Evolutionary conservation across 495 filamentous ascomycete species (phyloP), one percentile per base, ranked within the genome.

Genomic region (Aspergillus avenaceus): DNA sequence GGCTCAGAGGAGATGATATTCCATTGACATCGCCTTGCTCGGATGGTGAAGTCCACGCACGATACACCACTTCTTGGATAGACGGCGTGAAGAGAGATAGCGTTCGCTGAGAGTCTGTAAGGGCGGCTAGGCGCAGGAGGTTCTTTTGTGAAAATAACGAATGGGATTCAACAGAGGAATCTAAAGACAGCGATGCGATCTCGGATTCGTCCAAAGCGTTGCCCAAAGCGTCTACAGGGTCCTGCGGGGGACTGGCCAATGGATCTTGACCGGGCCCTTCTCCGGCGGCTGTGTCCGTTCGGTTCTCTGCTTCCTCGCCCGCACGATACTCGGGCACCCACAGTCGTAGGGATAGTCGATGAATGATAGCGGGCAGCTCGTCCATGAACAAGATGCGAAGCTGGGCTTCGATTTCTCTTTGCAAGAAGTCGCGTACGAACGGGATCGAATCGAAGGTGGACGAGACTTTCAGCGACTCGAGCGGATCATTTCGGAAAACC

Each of bases 371-470:
- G 5, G 93, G 93, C 12, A 98, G 73, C 65, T 98, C 93, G 52
- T 98, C 93, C 90, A 97, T 97, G 64, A 98, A 90, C 58, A 98
- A 62, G 41, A 88, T 86, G 32, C 93, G 81, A 27, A 98, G 72
- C 64, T 97, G 93, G n/a, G 78, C 84, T 69, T 98, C 93, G 59
- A 98, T 98, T 49, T 92, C 95, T 60, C 87, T 90, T 61, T 98
- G 93, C 40, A 98, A 75, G 67, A 97, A 98, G 62, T 97, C 92
- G 48, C 92, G 84, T 47, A 98, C 92, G 58, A 97, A 98, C 8
- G 92, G 92, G 58, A 98, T 98, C 9, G 93, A 96, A 71, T 98
- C 93, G 65, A 97, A 98, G 22, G 93, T 98, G 49, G 90, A 96
- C 2, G 93, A 97, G 53, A 98, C 93, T 73, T 97, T 97, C 54